phyloP scores from a whole-genome alignment of 2,329 filamentous ascomycete species.

The Golovinomyces cichoracearum region DNA sequence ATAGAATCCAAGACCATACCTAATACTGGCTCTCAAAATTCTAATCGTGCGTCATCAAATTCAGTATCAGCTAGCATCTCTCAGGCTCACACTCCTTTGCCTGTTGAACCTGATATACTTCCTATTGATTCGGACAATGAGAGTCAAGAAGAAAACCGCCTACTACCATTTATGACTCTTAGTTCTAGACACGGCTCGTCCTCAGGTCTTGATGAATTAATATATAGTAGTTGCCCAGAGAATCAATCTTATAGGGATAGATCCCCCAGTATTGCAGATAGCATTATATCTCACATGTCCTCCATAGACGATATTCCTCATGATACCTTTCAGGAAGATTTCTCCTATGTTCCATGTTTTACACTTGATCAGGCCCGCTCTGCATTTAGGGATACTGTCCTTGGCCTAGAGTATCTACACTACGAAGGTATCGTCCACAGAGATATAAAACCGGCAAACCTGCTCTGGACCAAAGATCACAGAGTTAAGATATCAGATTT shows the following conservation, averaged over 20 bases:
- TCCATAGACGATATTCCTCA: conserved; percentile 36
- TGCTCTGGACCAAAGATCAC: conserved; percentile 76
- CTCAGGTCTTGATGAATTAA: conserved; percentile 31
- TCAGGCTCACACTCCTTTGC: conserved; percentile 15
- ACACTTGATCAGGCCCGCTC: conserved; percentile 59
- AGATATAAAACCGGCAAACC: conserved; percentile 88
- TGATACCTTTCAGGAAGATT: conserved; percentile 56
- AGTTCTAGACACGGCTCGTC: conserved; percentile 20
- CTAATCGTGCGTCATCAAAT: conserved; percentile 11
- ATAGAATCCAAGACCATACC: conserved; percentile 8
- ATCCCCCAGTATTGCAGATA: conserved; percentile 50
- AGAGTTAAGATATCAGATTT: conserved; percentile 96
- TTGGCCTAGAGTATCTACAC: conserved; percentile 94
- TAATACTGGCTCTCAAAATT: conserved; percentile 10
- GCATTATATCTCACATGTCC: conserved; percentile 44
- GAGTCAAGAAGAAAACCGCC: conserved; percentile 24
- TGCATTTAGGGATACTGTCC: conserved; percentile 85
- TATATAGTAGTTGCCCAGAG: conserved; percentile 24
- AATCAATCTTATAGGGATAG: conserved; percentile 34
- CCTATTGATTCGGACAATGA: conserved; percentile 23
- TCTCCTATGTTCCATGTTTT: conserved; percentile 79
- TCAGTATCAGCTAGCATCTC: conserved; percentile 12
- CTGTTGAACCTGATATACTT: conserved; percentile 16
- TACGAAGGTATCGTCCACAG: conserved; percentile 97
- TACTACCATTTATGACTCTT: conserved; percentile 25